Evolutionary conservation across 1,139 yeast species (phyloP), one percentile per base, ranked within the genome.

Genomic region (Yamadazyma taylorii): DNA sequence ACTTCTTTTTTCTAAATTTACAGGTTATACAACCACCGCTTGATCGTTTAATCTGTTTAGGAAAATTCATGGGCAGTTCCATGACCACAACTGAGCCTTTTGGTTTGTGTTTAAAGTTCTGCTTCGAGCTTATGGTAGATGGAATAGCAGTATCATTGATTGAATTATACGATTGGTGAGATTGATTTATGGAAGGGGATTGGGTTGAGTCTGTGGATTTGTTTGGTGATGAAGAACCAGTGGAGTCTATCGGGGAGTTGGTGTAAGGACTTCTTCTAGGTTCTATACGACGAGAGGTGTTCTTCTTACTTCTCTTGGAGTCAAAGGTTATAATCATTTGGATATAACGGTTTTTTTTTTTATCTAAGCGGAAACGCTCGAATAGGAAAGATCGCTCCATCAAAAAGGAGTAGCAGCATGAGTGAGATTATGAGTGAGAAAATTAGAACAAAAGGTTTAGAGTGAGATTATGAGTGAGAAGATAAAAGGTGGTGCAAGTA

Each of bases 11-110:
- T 29, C 92, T 61, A 33, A 74, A 69, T 41, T 87, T 78, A 51
- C 92, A 84, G 0, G 89, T 81, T 32, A 81, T 59, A 54, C 92
- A 84, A 0, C 92, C 92, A 46, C 67, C 68, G 46, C 69, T 67
- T 2, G 82, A 73, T 38, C 80, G 53, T 42, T 46, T 50, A 13
- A 46, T 30, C 12, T 42, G 30, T 24, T 17, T 14, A 12, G 17
- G 11, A 17, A n/a, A 5, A 11, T 29, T 17, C 12, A 29, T 17
- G 6, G 32, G 5, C 11, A 11, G 24, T n/a, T 17, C 23, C 6
- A 19, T 6, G 14, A 19, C 32, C 11, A 15, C 19, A 8, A 27
- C 16, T 5, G 16, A 19, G 10, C 24, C 17, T 10, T 21, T 21
- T 7, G 23, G 9, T 21, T 7, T 21, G 23, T 7, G 23, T 8